Base-by-base conservation (phyloP, 1,284 basidiomycete species). In the Leucoagaricus sp. region DNA sequence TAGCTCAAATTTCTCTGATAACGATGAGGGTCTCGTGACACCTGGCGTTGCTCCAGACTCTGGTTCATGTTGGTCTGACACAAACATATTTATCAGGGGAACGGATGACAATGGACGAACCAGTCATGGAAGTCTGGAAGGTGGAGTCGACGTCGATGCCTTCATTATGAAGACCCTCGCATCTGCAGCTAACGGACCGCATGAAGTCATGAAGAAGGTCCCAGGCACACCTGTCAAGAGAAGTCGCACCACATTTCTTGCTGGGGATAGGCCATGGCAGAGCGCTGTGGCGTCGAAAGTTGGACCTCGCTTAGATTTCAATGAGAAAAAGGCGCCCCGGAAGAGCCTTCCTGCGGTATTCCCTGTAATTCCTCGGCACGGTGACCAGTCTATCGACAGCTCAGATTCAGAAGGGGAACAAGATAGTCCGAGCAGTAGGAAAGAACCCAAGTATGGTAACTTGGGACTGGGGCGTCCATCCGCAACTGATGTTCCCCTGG, bases 161-260 rank as follows among this genome's bases (percentile, higher is more conserved):
- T 90, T 90, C 67, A 90, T 92, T 60, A 72, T 86, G 61, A 82
- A 83, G 31, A 86, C 85, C 0, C 79, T 92, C n/a, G 81, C 81
- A 1, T 78, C 81, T 1, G 81, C 81, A 10, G 74, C 80, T 25
- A 79, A 84, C 62, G 75, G 73, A 28, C 67, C 73, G 52, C 65
- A 69, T 49, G 76, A 78, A 50, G 79, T 76, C 53, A 68, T 72
- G 29, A 91, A 88, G 74, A 83, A 77, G 49, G 82, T 83, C 13
- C 90, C 90, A 4, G 89, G 86, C 0, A 93, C 91, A 2, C 90
- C 91, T 0, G 87, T 91, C 45, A 93, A 93, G 77, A 85, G 80
- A 64, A 69, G 77, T 57, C 86, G 86, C 70, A 84, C 82, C 17
- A 76, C 79, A 33, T 78, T 82, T 62, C 71, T 89, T 42, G 75